A percentile compares a stretch with the other conserved stretches of the same genome.
Evolutionary conservation across 163 green algal species (phyloP).

Genomic region (Volvox carteri): DNA sequence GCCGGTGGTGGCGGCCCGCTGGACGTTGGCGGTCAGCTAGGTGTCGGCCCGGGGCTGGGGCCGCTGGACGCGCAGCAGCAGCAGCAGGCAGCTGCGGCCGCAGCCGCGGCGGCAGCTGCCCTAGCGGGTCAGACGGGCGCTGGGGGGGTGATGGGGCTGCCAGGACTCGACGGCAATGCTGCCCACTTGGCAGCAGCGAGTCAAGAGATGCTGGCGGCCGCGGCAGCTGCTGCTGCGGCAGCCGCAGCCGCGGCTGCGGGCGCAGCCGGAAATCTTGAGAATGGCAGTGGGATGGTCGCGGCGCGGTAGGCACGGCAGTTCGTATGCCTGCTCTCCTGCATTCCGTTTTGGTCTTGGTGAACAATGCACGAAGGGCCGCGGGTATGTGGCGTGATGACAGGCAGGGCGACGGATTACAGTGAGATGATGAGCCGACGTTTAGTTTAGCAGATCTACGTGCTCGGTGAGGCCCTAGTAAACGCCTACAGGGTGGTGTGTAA

Average conservation of each 20-base stretch:
- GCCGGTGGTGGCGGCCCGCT: background rate
- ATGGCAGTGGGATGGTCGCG: background rate
- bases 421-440: too few relatives aligned
- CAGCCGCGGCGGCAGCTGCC: constrained; percentile 38
- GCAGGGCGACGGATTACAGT: too few relatives aligned
- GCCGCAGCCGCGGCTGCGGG: constrained; percentile 20
- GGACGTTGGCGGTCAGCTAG: background rate
- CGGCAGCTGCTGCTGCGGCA: constrained; percentile 16
- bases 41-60: background rate
- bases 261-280: background rate
- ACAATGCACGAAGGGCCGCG: too few relatives aligned
- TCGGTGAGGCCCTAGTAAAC: too few relatives aligned
- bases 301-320: background rate
- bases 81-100: constrained; percentile 22
- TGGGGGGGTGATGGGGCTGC: background rate
- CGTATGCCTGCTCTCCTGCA: too few relatives aligned
- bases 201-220: constrained; percentile 28
- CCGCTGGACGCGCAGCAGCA: constrained; percentile 38
- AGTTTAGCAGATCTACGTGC: too few relatives aligned
- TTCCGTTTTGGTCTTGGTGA: too few relatives aligned
- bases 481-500: too few relatives aligned
- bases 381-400: too few relatives aligned
- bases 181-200: constrained; percentile 8
- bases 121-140: background rate
- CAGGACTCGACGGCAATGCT: background rate